Conservation (phyloP, 2,329 filamentous ascomycete genomes). For the Fusarium sp. region DNA sequence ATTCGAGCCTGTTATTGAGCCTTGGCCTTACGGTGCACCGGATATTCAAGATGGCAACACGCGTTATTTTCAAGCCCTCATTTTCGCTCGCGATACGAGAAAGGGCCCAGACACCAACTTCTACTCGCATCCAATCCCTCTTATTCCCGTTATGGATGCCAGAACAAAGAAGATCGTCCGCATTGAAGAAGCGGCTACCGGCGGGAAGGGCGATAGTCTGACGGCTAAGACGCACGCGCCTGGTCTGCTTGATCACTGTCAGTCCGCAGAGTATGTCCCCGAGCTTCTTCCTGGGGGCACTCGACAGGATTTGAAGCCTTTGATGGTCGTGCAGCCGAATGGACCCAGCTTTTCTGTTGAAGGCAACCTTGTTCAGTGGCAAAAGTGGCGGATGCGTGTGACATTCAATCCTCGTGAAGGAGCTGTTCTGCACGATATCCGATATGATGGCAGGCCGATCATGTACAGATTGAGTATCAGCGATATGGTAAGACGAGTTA, state of each 20-base stretch:
- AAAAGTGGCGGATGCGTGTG: slow-evolving; percentile 76
- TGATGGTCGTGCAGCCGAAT: slow-evolving; percentile 59
- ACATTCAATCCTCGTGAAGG: slow-evolving; percentile 78
- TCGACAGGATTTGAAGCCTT: slow-evolving; percentile 66
- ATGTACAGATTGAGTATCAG: slow-evolving; percentile 74
- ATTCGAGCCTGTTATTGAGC: slow-evolving; percentile 50
- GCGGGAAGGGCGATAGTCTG: slow-evolving; percentile 46
- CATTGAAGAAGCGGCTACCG: slow-evolving; percentile 52
- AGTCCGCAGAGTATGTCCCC: slow-evolving; percentile 54
- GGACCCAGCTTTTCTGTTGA: slow-evolving; percentile 58
- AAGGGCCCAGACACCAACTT: slow-evolving; percentile 62
- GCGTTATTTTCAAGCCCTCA: slow-evolving; percentile 51
- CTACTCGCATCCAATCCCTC: slow-evolving; percentile 65
- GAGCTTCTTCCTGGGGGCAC: slow-evolving; percentile 56
- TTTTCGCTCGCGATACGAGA: slow-evolving; percentile 49
- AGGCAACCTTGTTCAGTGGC: slow-evolving; percentile 63
- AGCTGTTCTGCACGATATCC: slow-evolving; percentile 74
- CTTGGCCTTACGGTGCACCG: slow-evolving; percentile 51
- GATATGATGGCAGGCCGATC: slow-evolving; percentile 73
- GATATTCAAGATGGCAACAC: slow-evolving; percentile 47
- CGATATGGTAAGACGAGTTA: slow-evolving; percentile 67
- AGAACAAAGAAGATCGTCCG: slow-evolving; percentile 49
- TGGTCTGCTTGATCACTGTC: slow-evolving; percentile 48
- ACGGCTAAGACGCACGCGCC: slow-evolving; percentile 30
- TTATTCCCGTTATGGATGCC: slow-evolving; percentile 58